phyloP scores from a whole-genome alignment of 345 rosid species.

The Lepidium sativum region DNA sequence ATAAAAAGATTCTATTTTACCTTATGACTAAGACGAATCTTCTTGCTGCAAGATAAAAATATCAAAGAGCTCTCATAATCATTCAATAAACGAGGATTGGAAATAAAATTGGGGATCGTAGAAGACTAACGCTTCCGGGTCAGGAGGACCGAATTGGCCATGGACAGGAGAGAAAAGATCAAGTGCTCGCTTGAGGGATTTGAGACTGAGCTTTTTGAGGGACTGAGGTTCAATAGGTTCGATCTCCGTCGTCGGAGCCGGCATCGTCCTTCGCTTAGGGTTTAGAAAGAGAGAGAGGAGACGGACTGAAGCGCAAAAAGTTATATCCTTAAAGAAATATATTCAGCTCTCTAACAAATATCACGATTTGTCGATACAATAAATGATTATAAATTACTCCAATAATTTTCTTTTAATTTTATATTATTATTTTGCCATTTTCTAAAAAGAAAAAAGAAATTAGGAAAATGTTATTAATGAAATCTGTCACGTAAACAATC shows the following conservation, averaged over 20 bases:
- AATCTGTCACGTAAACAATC: too few species aligned
- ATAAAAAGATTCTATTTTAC: constrained; percentile 28
- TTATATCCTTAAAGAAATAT: background rate
- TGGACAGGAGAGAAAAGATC: constrained; percentile 85
- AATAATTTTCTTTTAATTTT: too few species aligned
- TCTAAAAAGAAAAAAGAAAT: too few species aligned
- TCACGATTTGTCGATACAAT: too few species aligned
- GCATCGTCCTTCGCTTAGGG: constrained; percentile 35
- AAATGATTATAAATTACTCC: too few species aligned
- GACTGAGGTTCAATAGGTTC: constrained; percentile 92
- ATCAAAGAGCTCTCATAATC: background rate
- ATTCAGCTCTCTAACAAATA: too few species aligned
- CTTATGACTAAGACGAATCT: constrained; percentile 81
- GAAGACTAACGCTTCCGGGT: constrained; percentile 56
- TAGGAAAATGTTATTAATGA: too few species aligned
- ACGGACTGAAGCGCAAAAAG: background rate
- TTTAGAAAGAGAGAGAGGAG: constrained; percentile 6
- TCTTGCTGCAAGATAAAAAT: constrained; percentile 45
- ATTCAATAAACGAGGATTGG: background rate
- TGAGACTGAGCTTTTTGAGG: constrained; percentile 75
- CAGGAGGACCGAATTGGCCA: constrained; percentile 65
- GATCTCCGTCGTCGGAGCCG: constrained; percentile 48
- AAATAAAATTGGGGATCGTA: background rate
- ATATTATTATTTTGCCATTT: too few species aligned
- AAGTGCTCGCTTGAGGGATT: constrained; percentile 77